Conservation (phyloP, 345 rosid species). For the Eucalyptus microcorys region DNA sequence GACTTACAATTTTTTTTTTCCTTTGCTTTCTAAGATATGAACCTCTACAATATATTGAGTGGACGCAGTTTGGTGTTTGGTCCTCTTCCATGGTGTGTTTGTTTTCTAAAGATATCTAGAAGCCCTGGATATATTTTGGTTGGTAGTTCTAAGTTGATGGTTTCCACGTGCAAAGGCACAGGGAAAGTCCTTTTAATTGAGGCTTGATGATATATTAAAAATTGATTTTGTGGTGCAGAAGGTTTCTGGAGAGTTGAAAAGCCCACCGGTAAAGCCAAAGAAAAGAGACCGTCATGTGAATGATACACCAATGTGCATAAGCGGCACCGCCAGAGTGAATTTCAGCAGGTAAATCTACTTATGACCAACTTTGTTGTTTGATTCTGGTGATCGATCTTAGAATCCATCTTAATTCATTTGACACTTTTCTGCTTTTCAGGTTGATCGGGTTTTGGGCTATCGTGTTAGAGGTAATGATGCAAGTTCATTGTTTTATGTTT, state of each 20-base stretch:
- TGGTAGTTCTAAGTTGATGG: background rate
- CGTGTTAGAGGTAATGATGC: no score
- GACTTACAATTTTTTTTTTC: no score
- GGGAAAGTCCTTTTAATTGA: background rate
- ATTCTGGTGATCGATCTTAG: no score
- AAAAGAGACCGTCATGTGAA: constrained; percentile 24
- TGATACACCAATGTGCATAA: constrained; percentile 14
- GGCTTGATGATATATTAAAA: background rate
- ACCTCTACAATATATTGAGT: background rate
- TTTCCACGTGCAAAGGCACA: background rate
- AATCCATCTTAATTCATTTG: no score
- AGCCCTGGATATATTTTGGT: background rate
- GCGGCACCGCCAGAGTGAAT: constrained; percentile 14
- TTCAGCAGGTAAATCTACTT: constrained; percentile 52
- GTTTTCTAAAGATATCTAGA: background rate
- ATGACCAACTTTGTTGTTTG: no score
- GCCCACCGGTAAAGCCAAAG: constrained; percentile 6
- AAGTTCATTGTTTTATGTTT: no score
- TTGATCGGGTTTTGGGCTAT: no score
- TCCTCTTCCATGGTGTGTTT: background rate
- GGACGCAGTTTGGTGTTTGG: background rate
- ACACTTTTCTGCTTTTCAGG: no score
- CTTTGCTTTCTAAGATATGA: no score
- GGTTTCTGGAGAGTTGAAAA: constrained; percentile 24
- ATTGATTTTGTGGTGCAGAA: constrained; percentile 18